Percentiles rank a stretch among this genome's conserved stretches.
Conservation (phyloP, 106 monocot genomes). For the Dendrobium huoshanense region DNA sequence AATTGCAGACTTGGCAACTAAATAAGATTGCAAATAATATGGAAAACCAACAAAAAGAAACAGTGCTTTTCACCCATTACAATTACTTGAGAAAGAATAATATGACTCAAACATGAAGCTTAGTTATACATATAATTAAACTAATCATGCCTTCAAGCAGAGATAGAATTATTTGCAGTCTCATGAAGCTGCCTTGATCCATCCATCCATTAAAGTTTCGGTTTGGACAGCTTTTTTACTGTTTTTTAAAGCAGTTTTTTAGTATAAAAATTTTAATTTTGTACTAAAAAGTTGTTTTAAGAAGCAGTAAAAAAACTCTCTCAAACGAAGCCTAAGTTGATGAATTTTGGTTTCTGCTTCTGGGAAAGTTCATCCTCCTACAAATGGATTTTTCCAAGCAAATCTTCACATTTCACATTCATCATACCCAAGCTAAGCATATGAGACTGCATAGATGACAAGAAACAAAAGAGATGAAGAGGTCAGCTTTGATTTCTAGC, state of each 20-base stretch:
- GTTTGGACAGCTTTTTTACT: too few relatives aligned
- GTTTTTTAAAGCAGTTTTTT: too few relatives aligned
- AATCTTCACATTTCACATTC: not conserved
- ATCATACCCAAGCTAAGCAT: not conserved
- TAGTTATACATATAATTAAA: not conserved
- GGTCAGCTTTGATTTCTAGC: not conserved
- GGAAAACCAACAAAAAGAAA: not conserved
- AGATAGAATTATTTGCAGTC: not conserved
- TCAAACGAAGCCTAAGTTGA: not conserved
- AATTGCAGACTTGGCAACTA: not conserved
- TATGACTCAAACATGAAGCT: not conserved
- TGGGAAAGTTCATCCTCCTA: not conserved
- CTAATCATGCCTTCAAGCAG: not conserved
- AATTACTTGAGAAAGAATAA: not conserved
- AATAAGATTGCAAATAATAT: not conserved
- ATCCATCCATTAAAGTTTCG: not conserved
- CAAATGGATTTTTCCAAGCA: not conserved
- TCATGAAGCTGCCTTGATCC: not conserved
- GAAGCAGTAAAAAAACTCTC: too few relatives aligned
- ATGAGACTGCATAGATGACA: conserved; percentile 1
- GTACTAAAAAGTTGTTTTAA: too few relatives aligned
- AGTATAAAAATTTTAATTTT: too few relatives aligned
- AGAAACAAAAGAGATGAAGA: not conserved
- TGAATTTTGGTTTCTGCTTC: not conserved
- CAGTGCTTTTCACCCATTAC: not conserved